Base-by-base conservation (phyloP, 192 early-diverging fungal species). In the Podila epigama region DNA sequence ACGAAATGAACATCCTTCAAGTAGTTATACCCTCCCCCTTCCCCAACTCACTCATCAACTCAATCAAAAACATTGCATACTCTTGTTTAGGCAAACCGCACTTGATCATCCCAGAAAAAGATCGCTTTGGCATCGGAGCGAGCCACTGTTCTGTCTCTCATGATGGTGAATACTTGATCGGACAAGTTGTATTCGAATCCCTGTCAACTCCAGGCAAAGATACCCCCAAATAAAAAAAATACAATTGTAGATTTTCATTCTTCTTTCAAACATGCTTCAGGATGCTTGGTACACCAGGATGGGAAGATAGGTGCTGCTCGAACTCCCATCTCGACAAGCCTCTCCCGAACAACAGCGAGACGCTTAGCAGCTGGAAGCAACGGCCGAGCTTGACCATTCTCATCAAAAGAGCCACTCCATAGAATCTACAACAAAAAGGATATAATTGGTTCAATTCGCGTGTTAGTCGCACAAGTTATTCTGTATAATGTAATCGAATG, bases 131-230 rank as follows among this genome's bases (percentile, higher is more conserved):
- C 1, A 81, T 80, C 5, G 62, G 62, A 13, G 75, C 67, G 28
- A 40, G 83, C 18, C 89, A 92, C 71, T 62, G 85, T 5, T 85
- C 87, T 7, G 78, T 93, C n/a, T 88, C 91, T n/a, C 93, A 94
- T 69, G 93, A 94, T 75, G 91, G 91, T 12, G 91, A 93, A 35
- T 93, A 91, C 79, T 80, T 86, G 12, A 82, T 91, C 34, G 89
- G 90, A 5, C 83, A 89, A 61, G 91, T 91, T 15, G 36, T 93
- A 18, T 80, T 93, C 20, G 91, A 94, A 65, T 37, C 39, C 1
- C 50, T 51, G 16, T 60, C 44, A 50, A n/a, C 15, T 39, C n/a
- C n/a, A n/a, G n/a, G 36, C 11, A 25, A 22, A 48, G 41, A 44
- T 44, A 44, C 41, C 44, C 44, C 44, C 29, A 37, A 28, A 12